Evolutionary conservation across 164 flowering plant species (phyloP).

Genomic region (grape (Vitis vinifera)): ASM3070453v1 NC_081805.1:7654501-7655000

Average conservation of each 20-base stretch:
- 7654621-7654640: slow-evolving; percentile 32
- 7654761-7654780: slow-evolving; percentile 56
- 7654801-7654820: slow-evolving; percentile 92
- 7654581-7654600: not conserved
- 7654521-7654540: slow-evolving; percentile 10
- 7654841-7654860: slow-evolving; percentile 70
- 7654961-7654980: not conserved
- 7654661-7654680: slow-evolving; percentile 95
- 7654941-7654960: not conserved
- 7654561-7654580: not conserved
- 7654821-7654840: slow-evolving; percentile 71
- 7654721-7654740: slow-evolving; percentile 22
- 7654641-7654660: slow-evolving; percentile 99
- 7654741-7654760: slow-evolving; percentile 38
- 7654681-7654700: slow-evolving; percentile 60
- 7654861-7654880: slow-evolving; percentile 52
- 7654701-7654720: slow-evolving; percentile 3
- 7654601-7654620: not conserved
- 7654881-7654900: slow-evolving; percentile 40
- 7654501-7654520: slow-evolving; percentile 84
- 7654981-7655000: slow-evolving; percentile 17
- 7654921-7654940: not conserved
- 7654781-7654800: slow-evolving; percentile 83
- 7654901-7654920: not conserved
- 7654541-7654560: slow-evolving; percentile 4